These are phyloP conservation scores for Choiromyces venosus DNA, from an alignment of 495 filamentous ascomycete genomes.

Conservation along the genomic window DNA sequence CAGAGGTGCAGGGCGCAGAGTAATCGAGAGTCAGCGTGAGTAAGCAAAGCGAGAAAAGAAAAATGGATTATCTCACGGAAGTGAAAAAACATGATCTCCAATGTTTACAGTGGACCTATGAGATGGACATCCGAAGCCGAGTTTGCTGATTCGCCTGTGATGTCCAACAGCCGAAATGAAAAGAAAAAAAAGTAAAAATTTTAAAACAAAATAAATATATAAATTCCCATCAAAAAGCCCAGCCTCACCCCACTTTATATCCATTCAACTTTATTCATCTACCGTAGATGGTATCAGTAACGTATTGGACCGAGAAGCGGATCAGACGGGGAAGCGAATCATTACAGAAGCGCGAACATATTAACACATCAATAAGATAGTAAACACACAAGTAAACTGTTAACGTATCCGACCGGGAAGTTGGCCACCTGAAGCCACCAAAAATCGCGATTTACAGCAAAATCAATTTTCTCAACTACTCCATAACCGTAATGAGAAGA, in stretches of 20 bases:
- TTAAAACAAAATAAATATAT: neutral
- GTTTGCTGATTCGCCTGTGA: neutral
- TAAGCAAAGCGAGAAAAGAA: neutral
- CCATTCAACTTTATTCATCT: neutral
- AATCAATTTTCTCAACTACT: too few relatives aligned
- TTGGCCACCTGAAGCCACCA: too few relatives aligned
- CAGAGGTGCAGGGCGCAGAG: neutral
- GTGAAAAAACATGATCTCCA: neutral
- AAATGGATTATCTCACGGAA: neutral
- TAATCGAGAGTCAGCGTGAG: neutral
- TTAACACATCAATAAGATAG: too few relatives aligned
- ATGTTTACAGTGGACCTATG: neutral
- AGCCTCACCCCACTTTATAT: neutral
- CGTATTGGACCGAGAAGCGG: too few relatives aligned
- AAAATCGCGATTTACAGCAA: too few relatives aligned
- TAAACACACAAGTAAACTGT: too few relatives aligned
- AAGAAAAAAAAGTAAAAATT: neutral
- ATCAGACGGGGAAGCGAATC: too few relatives aligned
- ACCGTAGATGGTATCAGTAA: neutral
- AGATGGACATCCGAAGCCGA: neutral
- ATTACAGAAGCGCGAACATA: too few relatives aligned
- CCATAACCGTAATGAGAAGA: too few relatives aligned
- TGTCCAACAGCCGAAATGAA: neutral
- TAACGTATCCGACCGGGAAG: too few relatives aligned
- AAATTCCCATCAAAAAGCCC: neutral